Evolutionary conservation across 1,284 basidiomycete species (phyloP), one percentile per base, ranked within the genome.

Genomic region (Cryptococcus floricola): DNA sequence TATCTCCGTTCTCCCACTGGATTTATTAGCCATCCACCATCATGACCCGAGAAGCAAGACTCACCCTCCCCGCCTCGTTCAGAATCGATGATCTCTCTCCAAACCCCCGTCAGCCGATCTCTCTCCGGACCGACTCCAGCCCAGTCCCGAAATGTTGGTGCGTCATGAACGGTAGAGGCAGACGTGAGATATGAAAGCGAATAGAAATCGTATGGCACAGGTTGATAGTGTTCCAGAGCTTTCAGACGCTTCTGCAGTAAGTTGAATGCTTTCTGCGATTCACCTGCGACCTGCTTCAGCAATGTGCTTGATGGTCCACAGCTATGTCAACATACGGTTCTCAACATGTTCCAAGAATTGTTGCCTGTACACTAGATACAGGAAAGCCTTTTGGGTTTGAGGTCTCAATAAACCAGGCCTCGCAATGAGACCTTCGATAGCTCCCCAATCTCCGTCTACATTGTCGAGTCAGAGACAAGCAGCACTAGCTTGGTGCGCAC

Each of bases 151-250:
- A 81, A 77, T 0, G 73, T 72, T 0, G 79, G 79, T 6, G 79
- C 78, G 56, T 81, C 80, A 50, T 79, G 78, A 2, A 81, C 79
- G 0, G 78, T 75, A 41, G 69, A 70, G 31, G 77, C 75, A 1
- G 76, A 76, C 3, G 80, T 75, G 31, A 81, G 65, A 58, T 81
- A 81, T 43, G 79, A 79, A 34, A 81, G 66, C 52, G 78, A 77
- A 52, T 78, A 73, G 56, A 79, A 80, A 63, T 80, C 79, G 54
- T 76, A 77, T 1, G 79, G 75, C 31, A 78, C 75, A 1, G 80
- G 79, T 59, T 80, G 79, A 56, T 80, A 81, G 56, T 80, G 79
- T 54, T 81, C 80, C 16, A 81, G 68, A 7, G 79, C 79, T 61
- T 80, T 80, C 28, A 81, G 66, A 1, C 79, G 69, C 57, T 80